phyloP scores from a whole-genome alignment of 2,329 filamentous ascomycete genomes.

The Ascochyta pisi region DNA sequence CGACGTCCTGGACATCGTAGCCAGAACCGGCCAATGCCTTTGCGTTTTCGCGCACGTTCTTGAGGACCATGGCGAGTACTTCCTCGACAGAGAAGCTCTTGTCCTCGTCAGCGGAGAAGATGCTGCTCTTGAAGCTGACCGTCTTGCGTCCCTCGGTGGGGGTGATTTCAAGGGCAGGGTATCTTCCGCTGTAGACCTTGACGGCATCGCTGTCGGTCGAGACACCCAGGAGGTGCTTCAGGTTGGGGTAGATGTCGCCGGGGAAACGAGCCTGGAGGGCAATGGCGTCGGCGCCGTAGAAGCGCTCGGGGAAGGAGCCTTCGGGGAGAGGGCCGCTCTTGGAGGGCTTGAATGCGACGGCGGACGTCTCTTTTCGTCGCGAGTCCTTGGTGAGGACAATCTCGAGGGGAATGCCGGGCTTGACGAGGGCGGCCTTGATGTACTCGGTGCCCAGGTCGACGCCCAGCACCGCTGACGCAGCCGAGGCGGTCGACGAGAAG shows the following conservation, averaged over 20 bases:
- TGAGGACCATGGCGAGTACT: slow-evolving; percentile 92
- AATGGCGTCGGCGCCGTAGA: slow-evolving; percentile 90
- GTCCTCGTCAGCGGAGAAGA: slow-evolving; percentile 69
- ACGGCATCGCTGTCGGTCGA: slow-evolving; percentile 64
- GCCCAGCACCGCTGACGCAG: slow-evolving; percentile 81
- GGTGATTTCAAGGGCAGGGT: slow-evolving; percentile 78
- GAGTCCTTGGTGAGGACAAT: slow-evolving; percentile 98
- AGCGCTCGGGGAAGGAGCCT: slow-evolving; percentile 77
- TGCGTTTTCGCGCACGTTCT: slow-evolving; percentile 88
- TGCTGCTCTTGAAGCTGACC: slow-evolving; percentile 80
- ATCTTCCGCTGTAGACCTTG: slow-evolving; percentile 73
- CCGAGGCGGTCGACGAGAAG: slow-evolving; percentile 64
- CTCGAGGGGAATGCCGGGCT: slow-evolving; percentile 95
- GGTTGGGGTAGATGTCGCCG: slow-evolving; percentile 90
- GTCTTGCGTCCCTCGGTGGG: slow-evolving; percentile 65
- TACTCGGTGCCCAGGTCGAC: slow-evolving; percentile 96
- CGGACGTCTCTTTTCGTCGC: slow-evolving; percentile 90
- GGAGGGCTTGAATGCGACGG: slow-evolving; percentile 91
- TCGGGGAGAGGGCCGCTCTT: slow-evolving; percentile 65
- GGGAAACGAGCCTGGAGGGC: slow-evolving; percentile 87
- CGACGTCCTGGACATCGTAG: slow-evolving; percentile 76
- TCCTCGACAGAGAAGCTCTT: slow-evolving; percentile 81
- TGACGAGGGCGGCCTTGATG: slow-evolving; percentile 94
- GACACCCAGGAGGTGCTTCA: slow-evolving; percentile 89
- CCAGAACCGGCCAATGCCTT: slow-evolving; percentile 81